These are phyloP conservation scores for Hypoxylon sp. DNA, from an alignment of 2,329 filamentous ascomycete species.

Conservation along the genomic window DNA sequence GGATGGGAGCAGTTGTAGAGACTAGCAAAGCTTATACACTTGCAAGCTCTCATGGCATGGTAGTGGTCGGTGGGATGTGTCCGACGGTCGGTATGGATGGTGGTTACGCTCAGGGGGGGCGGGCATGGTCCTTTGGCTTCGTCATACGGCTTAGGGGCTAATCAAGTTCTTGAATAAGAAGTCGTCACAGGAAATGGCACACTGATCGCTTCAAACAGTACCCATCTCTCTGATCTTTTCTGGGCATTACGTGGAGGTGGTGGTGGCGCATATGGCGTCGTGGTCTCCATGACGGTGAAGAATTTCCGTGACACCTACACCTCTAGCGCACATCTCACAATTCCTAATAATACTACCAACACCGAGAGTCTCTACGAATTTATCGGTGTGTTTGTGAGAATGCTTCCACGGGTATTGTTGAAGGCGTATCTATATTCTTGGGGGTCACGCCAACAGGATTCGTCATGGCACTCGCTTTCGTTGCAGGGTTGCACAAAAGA, in stretches of 20 bases:
- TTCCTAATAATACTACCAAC: too few relatives aligned
- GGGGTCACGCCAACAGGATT: too few relatives aligned
- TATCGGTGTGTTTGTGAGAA: too few relatives aligned
- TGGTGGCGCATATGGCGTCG: conserved; percentile 70
- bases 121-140: conserved; percentile 69
- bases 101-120: conserved; percentile 59
- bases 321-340: too few relatives aligned
- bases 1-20: too few relatives aligned
- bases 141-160: conserved; percentile 70
- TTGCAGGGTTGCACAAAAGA: background rate
- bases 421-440: too few relatives aligned
- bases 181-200: conserved; percentile 68
- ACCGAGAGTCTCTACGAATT: too few relatives aligned
- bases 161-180: conserved; percentile 70
- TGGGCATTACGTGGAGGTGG: conserved; percentile 75
- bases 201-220: conserved; percentile 62
- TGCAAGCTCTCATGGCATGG: too few relatives aligned
- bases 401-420: too few relatives aligned
- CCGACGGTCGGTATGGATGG: too few relatives aligned
- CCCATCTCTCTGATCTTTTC: conserved; percentile 70
- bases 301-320: background rate
- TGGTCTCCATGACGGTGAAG: conserved; percentile 54
- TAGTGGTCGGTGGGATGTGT: too few relatives aligned
- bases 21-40: too few relatives aligned
- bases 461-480: background rate